Evolutionary conservation across 208 protist species (phyloP).

Genomic region (Leishmania arabica): DNA sequence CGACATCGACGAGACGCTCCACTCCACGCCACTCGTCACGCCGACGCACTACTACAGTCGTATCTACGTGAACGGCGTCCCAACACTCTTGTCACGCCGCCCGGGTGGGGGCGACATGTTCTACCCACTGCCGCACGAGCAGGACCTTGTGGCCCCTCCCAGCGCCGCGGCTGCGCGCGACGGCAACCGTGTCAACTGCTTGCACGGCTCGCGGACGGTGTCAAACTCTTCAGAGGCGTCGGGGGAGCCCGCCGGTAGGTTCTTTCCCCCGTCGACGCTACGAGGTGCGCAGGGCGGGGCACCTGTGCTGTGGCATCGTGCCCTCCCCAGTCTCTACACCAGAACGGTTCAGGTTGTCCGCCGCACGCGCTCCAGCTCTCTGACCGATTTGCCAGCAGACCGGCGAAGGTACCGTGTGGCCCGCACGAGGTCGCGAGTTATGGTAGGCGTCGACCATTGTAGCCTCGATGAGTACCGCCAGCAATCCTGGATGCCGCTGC

Average conservation of each 20-base stretch:
- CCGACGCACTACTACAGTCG: conserved; percentile 43
- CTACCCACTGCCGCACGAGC: conserved; percentile 77
- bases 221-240: conserved; percentile 6
- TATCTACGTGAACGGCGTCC: conserved; percentile 82
- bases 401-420: not conserved
- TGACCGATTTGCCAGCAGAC: not conserved
- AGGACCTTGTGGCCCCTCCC: conserved; percentile 22
- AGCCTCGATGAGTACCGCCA: conserved; percentile 20
- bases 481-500: conserved; percentile 11
- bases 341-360: conserved; percentile 15
- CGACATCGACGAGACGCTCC: conserved; percentile 73
- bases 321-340: conserved; percentile 23
- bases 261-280: conserved; percentile 11
- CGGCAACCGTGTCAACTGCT: not conserved
- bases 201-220: not conserved
- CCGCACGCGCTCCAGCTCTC: not conserved
- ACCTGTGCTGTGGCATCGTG: conserved; percentile 23
- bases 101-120: conserved; percentile 89
- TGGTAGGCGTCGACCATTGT: conserved; percentile 22
- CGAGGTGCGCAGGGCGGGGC: conserved; percentile 15
- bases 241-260: not conserved
- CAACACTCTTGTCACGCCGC: conserved; percentile 64
- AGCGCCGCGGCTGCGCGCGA: not conserved
- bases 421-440: not conserved
- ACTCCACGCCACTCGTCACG: conserved; percentile 26